Percentiles rank a stretch among this genome's conserved stretches.
Conservation (phyloP, 2,329 filamentous ascomycete genomes). For the Arthrobotrys iridis region DNA sequence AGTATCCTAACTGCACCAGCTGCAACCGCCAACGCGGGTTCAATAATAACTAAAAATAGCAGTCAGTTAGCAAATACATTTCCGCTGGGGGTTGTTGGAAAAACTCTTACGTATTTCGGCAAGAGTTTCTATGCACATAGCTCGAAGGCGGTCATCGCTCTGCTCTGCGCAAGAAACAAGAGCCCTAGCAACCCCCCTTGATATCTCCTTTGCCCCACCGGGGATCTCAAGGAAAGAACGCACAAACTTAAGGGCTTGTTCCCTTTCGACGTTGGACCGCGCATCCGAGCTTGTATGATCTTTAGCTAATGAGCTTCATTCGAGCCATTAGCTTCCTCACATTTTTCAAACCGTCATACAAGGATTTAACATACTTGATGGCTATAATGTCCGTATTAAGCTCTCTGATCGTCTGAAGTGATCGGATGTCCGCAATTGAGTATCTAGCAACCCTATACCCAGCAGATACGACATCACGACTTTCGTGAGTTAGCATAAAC, state of each 20-base stretch:
- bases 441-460: slow-evolving; percentile 94
- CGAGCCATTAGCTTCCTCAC: not conserved
- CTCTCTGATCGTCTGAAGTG: slow-evolving; percentile 84
- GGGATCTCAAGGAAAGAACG: slow-evolving; percentile 95
- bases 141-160: slow-evolving; percentile 81
- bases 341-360: too few relatives aligned
- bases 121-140: slow-evolving; percentile 91
- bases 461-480: slow-evolving; percentile 91
- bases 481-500: slow-evolving; percentile 94
- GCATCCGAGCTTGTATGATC: slow-evolving; percentile 60
- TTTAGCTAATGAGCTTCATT: slow-evolving; percentile 46
- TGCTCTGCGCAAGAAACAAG: slow-evolving; percentile 91
- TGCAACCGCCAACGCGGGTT: slow-evolving; percentile 80
- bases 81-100: not conserved
- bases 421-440: slow-evolving; percentile 89
- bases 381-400: slow-evolving; percentile 93
- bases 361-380: slow-evolving; percentile 69
- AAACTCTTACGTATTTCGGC: slow-evolving; percentile 74
- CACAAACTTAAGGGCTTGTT: slow-evolving; percentile 96
- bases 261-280: slow-evolving; percentile 95
- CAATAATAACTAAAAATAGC: slow-evolving; percentile 71
- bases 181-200: slow-evolving; percentile 84
- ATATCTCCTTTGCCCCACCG: slow-evolving; percentile 86
- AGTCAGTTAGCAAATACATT: not conserved
- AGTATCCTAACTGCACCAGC: slow-evolving; percentile 85